Conservation (phyloP, 208 protist species). For the Ichthyophonus hoferi region DNA sequence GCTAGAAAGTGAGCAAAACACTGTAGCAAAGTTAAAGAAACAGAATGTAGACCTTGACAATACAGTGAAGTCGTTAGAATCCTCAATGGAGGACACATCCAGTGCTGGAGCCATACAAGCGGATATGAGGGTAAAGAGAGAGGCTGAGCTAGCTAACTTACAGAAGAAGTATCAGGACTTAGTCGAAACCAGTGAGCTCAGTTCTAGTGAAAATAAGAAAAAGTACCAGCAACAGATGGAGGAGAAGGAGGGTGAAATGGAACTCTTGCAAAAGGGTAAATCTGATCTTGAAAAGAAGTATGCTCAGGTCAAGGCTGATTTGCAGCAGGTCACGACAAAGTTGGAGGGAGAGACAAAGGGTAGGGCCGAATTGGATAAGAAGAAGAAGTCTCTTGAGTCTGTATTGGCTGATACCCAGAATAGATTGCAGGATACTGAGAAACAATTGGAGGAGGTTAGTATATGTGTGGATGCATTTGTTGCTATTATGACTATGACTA, state of each 20-base stretch:
- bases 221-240: slow-evolving; percentile 4
- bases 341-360: slow-evolving; percentile 62
- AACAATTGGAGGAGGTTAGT: slow-evolving; percentile 16
- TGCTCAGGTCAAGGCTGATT: not conserved
- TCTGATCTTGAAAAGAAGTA: slow-evolving; percentile 17
- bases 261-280: not conserved
- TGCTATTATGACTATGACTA: no score
- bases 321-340: not conserved
- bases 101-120: not conserved
- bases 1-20: slow-evolving; percentile 31
- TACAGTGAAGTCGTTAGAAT: not conserved
- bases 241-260: slow-evolving; percentile 5
- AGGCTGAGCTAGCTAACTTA: slow-evolving; percentile 20
- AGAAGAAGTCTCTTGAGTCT: slow-evolving; percentile 50
- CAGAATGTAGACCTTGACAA: slow-evolving; percentile 8
- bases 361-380: slow-evolving; percentile 26
- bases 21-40: slow-evolving; percentile 18
- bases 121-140: slow-evolving; percentile 23
- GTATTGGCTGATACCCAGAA: slow-evolving; percentile 34
- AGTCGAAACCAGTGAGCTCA: not conserved
- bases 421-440: slow-evolving; percentile 38
- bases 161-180: not conserved
- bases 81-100: slow-evolving; percentile 26
- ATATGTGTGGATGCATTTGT: no score
- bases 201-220: not conserved